phyloP scores from a whole-genome alignment of 768 basidiomycete species.

The Tylopilus subfusipes region DNA sequence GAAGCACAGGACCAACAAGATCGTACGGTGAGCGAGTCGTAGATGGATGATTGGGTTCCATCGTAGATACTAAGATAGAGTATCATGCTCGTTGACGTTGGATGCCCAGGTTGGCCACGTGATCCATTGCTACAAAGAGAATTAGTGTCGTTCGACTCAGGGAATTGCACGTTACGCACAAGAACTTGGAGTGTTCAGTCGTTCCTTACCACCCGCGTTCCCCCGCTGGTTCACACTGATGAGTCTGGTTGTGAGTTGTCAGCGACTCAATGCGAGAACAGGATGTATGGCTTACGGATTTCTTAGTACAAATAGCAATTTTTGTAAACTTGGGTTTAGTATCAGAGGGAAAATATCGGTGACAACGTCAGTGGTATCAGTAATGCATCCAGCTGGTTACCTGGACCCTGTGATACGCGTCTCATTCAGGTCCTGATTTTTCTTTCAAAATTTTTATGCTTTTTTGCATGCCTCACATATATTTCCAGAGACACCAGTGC shows the following conservation, averaged over 20 bases:
- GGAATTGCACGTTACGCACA: no score
- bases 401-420: constrained; percentile 23
- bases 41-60: background rate
- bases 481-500: no score
- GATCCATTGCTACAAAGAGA: no score
- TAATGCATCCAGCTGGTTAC: constrained; percentile 23
- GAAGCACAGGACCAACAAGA: constrained; percentile 26
- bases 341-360: constrained; percentile 11
- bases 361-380: constrained; percentile 24
- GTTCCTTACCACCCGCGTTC: constrained; percentile 19
- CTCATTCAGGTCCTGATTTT: background rate
- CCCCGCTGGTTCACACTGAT: background rate
- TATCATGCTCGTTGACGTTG: no score
- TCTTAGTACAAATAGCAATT: constrained; percentile 7
- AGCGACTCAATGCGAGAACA: background rate
- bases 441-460: background rate
- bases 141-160: no score
- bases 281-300: constrained; percentile 6
- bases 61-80: background rate
- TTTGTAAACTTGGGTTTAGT: background rate
- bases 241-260: background rate
- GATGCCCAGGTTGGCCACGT: no score
- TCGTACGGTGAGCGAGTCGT: constrained; percentile 6
- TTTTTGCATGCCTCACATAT: no score
- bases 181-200: constrained; percentile 13